Base-by-base conservation (phyloP, 305 asterid species). In the Euphrasia arctica region DNA sequence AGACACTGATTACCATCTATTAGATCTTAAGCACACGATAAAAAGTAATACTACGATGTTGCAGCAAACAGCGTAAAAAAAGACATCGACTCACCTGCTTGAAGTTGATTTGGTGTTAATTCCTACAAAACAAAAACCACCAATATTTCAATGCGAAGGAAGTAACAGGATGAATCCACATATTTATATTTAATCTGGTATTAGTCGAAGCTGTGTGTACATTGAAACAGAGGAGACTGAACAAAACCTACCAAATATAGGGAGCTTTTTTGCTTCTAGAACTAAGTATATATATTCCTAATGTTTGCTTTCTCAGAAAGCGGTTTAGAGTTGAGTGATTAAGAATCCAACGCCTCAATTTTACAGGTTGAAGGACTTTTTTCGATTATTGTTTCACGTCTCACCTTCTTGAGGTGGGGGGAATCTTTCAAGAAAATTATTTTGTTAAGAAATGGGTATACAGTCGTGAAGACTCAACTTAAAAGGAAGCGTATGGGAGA, bases 61-160 rank as follows among this genome's bases (percentile, higher is more conserved):
- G 29, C 42, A 29, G 58, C 43, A 66, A 58, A 49, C 32, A 43
- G 43, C 22, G 58, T 31, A 31, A 31, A 31, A 50, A 51, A 68
- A 65, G 9, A 25, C 36, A 59, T 18, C 22, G 69, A 60, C 76
- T 62, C 67, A 74, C 85, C 99, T 57, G 89, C 92, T 81, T 93
- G 99, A 72, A 93, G 96, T 69, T 88, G 90, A 80, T 80, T 86
- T 36, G 99, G 99, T 14, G 99, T 80, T 82, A 93, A 76, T 72
- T 93, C 99, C 99, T 93, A 86, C 63, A 72, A 80, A 74, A 62
- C 52, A 72, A 27, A 68, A 27, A 68, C 47, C 27, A 60, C 70
- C 29, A 64, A 56, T 39, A 63, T 67, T 29, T 64, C 58, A 54
- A 13, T 42, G 43, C 15, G 39, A 54, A 61, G 32, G 65, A 54